Percentiles rank a stretch among this genome's conserved stretches.
These are phyloP conservation scores for Annulohypoxylon nitens DNA, from an alignment of 495 filamentous ascomycete species.

Conservation along the genomic window DNA sequence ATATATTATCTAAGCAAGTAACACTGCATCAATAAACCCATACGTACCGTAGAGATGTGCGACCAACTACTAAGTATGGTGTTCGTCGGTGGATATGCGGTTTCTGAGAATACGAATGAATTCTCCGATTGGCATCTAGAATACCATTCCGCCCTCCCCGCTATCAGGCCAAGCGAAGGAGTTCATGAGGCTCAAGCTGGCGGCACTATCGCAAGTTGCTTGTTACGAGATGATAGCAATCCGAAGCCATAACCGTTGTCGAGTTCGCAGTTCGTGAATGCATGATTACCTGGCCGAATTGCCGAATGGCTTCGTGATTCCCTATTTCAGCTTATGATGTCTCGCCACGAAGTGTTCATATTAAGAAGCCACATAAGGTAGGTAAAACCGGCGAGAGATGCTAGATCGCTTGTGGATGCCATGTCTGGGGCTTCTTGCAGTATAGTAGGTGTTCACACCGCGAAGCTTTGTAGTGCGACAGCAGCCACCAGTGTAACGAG, in stretches of 20 bases:
- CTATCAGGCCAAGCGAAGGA: conserved; percentile 10
- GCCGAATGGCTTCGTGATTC: conserved; percentile 1
- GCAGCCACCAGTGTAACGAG: conserved; percentile 23
- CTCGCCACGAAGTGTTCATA: background rate
- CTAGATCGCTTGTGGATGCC: conserved; percentile 38
- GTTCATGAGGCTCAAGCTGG: conserved; percentile 33
- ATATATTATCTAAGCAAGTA: conserved; percentile 42
- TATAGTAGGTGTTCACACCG: conserved; percentile 29
- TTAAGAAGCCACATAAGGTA: conserved; percentile 2
- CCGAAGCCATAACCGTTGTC: background rate
- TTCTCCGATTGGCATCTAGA: conserved; percentile 45
- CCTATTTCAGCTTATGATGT: conserved; percentile 10
- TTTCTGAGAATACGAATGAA: conserved; percentile 30
- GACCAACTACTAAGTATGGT: background rate
- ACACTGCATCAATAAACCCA: conserved; percentile 14
- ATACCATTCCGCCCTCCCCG: conserved; percentile 34
- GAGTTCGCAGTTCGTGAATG: background rate
- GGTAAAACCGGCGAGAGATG: background rate
- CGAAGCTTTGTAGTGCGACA: conserved; percentile 26
- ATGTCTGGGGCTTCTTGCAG: conserved; percentile 23
- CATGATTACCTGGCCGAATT: conserved; percentile 19
- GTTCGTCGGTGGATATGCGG: conserved; percentile 2
- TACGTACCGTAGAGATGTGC: conserved; percentile 3
- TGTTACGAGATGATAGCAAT: background rate
- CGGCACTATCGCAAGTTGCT: conserved; percentile 18